phyloP scores from a whole-genome alignment of 768 basidiomycete genomes.

The Tylopilus felleus region DNA sequence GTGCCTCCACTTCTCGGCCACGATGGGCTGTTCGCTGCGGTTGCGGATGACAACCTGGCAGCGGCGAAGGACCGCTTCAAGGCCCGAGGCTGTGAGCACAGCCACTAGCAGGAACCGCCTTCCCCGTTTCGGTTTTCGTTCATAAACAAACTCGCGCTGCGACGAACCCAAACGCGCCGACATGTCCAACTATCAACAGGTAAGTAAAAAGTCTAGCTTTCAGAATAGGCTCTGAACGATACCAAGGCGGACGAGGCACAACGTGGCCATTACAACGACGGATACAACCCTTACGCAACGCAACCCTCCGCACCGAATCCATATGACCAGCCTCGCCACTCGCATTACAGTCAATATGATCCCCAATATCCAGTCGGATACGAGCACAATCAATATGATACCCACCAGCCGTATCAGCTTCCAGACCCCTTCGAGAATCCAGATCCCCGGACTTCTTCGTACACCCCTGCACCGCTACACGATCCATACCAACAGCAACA shows the following conservation, averaged over 20 bases:
- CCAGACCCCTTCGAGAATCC: slow-evolving; percentile 37
- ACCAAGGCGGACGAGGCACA: slow-evolving; percentile 65
- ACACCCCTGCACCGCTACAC: slow-evolving; percentile 14
- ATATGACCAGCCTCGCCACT: slow-evolving; percentile 38
- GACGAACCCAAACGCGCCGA: slow-evolving; percentile 3
- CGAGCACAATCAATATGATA: slow-evolving; percentile 33
- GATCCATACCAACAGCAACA: slow-evolving; percentile 22
- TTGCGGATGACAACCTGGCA: not conserved
- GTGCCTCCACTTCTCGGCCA: not conserved
- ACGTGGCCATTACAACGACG: slow-evolving; percentile 62
- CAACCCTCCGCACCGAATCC: slow-evolving; percentile 33
- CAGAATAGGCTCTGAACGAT: not conserved
- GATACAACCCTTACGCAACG: slow-evolving; percentile 50
- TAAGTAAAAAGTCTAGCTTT: slow-evolving; percentile 17
- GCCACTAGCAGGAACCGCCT: slow-evolving; percentile 6
- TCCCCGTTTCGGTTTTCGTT: not conserved
- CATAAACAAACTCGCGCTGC: slow-evolving; percentile 2
- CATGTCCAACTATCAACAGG: slow-evolving; percentile 45
- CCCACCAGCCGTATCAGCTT: slow-evolving; percentile 34
- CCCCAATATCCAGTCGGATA: slow-evolving; percentile 30
- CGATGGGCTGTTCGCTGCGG: slow-evolving; percentile 3
- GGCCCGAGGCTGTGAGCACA: slow-evolving; percentile 1
- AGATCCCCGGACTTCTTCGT: slow-evolving; percentile 15
- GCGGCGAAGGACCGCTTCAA: too few species aligned
- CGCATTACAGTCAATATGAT: slow-evolving; percentile 30